Percentiles rank a stretch among this genome's conserved stretches.
phyloP scores from a whole-genome alignment of 140 eudicot genomes.

The Eryngium alpinum region DNA sequence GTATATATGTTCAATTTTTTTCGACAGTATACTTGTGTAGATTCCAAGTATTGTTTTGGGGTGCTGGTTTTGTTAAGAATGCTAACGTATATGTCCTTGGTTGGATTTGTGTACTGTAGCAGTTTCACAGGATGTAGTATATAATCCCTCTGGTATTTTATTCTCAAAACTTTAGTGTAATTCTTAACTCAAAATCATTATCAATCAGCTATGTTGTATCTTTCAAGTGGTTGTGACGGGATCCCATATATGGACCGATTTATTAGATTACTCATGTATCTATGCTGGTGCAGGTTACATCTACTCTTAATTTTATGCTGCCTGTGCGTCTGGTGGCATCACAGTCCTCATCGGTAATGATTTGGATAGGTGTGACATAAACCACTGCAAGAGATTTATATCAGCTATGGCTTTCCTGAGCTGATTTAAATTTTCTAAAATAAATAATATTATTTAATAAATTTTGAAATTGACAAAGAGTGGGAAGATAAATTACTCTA shows the following conservation, averaged over 20 bases:
- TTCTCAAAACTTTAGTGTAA: too few species aligned
- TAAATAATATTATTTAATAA: too few species aligned
- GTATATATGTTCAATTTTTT: slow-evolving; percentile 8
- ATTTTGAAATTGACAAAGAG: too few species aligned
- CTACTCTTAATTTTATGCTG: slow-evolving; percentile 91
- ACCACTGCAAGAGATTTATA: slow-evolving; percentile 84
- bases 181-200: too few species aligned
- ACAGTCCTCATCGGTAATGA: slow-evolving; percentile 89
- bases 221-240: neutral
- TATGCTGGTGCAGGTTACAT: slow-evolving; percentile 51
- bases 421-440: too few species aligned
- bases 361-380: slow-evolving; percentile 55
- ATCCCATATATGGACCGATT: neutral
- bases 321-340: slow-evolving; percentile 89
- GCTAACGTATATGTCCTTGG: neutral
- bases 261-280: neutral
- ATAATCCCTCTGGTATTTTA: too few species aligned
- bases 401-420: too few species aligned
- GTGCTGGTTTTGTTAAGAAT: too few species aligned
- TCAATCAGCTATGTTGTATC: too few species aligned
- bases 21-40: neutral
- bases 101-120: too few species aligned
- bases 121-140: too few species aligned
- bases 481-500: too few species aligned
- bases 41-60: neutral